These are phyloP conservation scores for Prunella vulgaris DNA, from an alignment of 257 asterid genomes.

Conservation along the genomic window DNA sequence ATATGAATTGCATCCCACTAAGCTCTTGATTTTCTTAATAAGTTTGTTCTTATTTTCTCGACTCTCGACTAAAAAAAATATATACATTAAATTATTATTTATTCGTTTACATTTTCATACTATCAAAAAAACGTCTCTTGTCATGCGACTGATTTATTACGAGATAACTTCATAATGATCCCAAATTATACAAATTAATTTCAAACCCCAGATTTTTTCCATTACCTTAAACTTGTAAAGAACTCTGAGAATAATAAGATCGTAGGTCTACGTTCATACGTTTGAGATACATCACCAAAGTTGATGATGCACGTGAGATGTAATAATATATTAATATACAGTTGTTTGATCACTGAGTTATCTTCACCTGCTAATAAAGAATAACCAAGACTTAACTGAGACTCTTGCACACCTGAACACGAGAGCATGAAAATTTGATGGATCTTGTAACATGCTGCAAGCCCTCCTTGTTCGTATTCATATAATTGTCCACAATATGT, in stretches of 20 bases:
- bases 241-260: neutral
- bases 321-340: conserved; percentile 18
- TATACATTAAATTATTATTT: too few species aligned
- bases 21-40: too few species aligned
- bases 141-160: too few species aligned
- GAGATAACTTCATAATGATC: too few species aligned
- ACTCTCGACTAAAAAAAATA: too few species aligned
- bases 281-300: neutral
- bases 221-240: neutral
- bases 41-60: too few species aligned
- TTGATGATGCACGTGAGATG: neutral
- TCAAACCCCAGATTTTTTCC: neutral
- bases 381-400: neutral
- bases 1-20: too few species aligned
- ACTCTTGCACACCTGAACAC: conserved; percentile 9
- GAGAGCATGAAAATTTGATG: neutral
- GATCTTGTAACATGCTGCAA: neutral
- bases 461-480: conserved; percentile 8
- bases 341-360: conserved; percentile 6
- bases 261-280: neutral
- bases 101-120: too few species aligned
- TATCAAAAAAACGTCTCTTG: too few species aligned
- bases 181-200: neutral
- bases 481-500: conserved; percentile 6
- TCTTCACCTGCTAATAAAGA: neutral